Evolutionary conservation across 345 rosid genomes (phyloP).

Genomic region (Abelmoschus esculentus): DNA sequence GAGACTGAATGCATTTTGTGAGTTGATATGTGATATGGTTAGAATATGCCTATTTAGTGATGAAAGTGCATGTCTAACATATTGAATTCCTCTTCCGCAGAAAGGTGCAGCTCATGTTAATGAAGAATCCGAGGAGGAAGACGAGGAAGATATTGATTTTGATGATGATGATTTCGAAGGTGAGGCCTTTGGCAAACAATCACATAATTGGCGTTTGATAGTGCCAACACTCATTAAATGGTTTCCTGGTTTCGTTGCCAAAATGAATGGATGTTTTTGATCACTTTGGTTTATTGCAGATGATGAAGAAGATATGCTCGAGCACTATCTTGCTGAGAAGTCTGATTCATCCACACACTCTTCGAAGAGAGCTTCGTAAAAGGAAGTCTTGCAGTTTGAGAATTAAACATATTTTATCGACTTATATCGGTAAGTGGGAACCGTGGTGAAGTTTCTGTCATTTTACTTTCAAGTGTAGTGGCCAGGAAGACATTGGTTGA

Average conservation of each 20-base stretch:
- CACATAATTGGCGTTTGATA: not conserved
- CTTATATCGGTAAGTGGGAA: not conserved
- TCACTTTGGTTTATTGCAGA: conserved; percentile 31
- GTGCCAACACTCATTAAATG: not conserved
- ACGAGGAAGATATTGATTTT: conserved; percentile 77
- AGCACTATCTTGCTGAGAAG: conserved; percentile 91
- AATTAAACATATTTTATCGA: not conserved
- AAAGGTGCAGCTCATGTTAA: conserved; percentile 54
- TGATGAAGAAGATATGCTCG: conserved; percentile 94
- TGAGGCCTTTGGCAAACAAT: conserved; percentile 13
- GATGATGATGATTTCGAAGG: conserved; percentile 97
- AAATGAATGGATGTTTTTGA: not conserved
- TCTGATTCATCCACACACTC: conserved; percentile 55
- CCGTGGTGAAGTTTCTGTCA: not conserved
- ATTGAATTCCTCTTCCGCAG: conserved; percentile 31
- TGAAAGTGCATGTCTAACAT: not conserved
- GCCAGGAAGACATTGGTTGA: not conserved
- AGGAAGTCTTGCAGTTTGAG: not conserved
- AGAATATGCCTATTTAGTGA: not conserved
- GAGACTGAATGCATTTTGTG: not conserved
- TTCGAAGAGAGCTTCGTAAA: conserved; percentile 35
- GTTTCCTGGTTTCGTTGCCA: not conserved
- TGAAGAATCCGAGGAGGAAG: conserved; percentile 55
- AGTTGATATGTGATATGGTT: not conserved
- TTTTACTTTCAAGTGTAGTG: not conserved